Evolutionary conservation across 1,284 basidiomycete genomes (phyloP).

Genomic region (Paramarasmius palmivorus): DNA sequence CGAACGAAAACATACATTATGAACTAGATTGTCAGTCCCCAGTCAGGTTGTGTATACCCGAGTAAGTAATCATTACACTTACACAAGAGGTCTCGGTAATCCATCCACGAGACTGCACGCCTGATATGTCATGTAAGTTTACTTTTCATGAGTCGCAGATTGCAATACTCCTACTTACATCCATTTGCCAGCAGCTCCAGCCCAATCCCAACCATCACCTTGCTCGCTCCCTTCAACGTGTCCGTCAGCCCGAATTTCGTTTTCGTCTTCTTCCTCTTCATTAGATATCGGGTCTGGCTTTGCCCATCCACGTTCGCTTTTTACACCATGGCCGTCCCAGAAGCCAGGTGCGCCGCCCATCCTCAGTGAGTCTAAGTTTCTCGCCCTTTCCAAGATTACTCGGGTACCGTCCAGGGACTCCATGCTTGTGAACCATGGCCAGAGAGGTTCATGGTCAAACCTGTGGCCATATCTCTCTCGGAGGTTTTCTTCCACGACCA

Average conservation of each 20-base stretch:
- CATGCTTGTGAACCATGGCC: conserved; percentile 15
- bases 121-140: conserved; percentile 26
- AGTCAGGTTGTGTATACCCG: neutral
- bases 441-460: conserved; percentile 14
- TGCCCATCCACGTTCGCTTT: conserved; percentile 1
- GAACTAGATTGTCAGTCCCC: conserved; percentile 24
- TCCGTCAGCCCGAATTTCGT: conserved; percentile 17
- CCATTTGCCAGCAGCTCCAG: conserved; percentile 55
- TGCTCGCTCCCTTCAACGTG: conserved; percentile 18
- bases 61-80: conserved; percentile 22
- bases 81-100: conserved; percentile 55
- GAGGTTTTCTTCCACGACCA: conserved; percentile 34
- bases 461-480: conserved; percentile 17
- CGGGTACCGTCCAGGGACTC: conserved; percentile 7
- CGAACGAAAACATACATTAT: conserved; percentile 32
- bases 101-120: conserved; percentile 59
- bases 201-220: conserved; percentile 56
- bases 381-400: conserved; percentile 5
- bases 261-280: conserved; percentile 11
- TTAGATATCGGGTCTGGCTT: neutral
- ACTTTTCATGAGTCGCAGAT: neutral
- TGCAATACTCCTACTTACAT: conserved; percentile 38
- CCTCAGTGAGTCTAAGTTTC: conserved; percentile 41
- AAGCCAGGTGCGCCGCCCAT: conserved; percentile 47
- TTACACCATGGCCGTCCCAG: conserved; percentile 30